Percentiles rank a stretch among this genome's conserved stretches.
Evolutionary conservation across 169 alveolate species (phyloP).

Genomic region (Cryptosporidium viatorum): DNA sequence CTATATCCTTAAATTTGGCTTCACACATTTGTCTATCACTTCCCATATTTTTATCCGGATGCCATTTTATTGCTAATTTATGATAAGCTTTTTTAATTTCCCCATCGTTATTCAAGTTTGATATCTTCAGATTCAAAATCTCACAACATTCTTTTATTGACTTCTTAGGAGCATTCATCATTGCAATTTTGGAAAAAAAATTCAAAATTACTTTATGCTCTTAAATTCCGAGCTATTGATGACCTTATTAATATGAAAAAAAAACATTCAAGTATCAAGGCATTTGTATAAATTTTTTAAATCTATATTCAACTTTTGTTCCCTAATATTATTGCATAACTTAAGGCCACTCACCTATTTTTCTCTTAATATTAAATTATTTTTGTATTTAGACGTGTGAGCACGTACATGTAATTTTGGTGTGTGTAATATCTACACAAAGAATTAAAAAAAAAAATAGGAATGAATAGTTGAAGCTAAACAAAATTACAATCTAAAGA

Average conservation of each 20-base stretch:
- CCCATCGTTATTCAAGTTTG: conserved; percentile 76
- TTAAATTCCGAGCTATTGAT: not conserved
- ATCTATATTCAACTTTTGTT: not conserved
- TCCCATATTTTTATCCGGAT: conserved; percentile 85
- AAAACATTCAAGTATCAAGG: not conserved
- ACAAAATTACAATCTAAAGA: not conserved
- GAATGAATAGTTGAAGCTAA: not conserved
- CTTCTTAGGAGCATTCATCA: conserved; percentile 13
- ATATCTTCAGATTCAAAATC: conserved; percentile 77
- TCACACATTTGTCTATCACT: conserved; percentile 78
- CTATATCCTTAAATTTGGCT: conserved; percentile 83
- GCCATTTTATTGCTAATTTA: conserved; percentile 82
- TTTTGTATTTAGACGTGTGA: conserved; percentile 49
- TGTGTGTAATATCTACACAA: conserved; percentile 28
- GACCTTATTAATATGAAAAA: not conserved
- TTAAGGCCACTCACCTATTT: not conserved
- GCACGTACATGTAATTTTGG: conserved; percentile 69
- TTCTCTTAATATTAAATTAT: not conserved
- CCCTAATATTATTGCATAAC: not conserved
- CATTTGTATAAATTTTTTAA: not conserved
- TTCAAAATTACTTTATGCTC: not conserved
- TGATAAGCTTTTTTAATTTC: conserved; percentile 86
- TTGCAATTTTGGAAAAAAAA: not conserved
- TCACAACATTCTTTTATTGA: conserved; percentile 82
- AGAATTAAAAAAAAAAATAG: not conserved